Percentiles rank a stretch among this genome's conserved stretches.
These are phyloP conservation scores for Cryptococcus sp. DNA, from an alignment of 1,284 basidiomycete genomes.

Conservation along the genomic window DNA sequence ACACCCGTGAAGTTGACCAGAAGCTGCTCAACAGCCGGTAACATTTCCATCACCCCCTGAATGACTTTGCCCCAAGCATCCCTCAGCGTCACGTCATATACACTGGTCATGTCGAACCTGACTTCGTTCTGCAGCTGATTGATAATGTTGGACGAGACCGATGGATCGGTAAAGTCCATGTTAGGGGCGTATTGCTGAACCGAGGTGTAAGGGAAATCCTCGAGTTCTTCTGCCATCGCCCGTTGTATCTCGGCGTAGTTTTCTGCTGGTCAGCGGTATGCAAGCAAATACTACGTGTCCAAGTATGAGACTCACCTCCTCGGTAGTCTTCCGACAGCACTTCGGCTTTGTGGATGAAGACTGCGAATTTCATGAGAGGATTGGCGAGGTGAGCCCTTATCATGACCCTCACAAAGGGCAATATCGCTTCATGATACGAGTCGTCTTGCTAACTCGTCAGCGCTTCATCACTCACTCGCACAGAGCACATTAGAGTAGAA, in stretches of 20 bases:
- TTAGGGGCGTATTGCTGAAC: conserved; percentile 24
- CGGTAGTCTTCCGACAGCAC: conserved; percentile 87
- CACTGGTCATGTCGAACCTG: conserved; percentile 52
- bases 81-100: conserved; percentile 52
- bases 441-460: conserved; percentile 43
- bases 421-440: conserved; percentile 60
- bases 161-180: conserved; percentile 34
- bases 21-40: conserved; percentile 48
- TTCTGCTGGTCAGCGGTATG: conserved; percentile 53
- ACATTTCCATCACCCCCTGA: conserved; percentile 50
- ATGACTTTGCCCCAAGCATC: conserved; percentile 53
- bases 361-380: conserved; percentile 73
- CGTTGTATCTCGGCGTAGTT: conserved; percentile 82
- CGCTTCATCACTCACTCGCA: too few species aligned
- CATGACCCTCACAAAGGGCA: conserved; percentile 71
- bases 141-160: conserved; percentile 29
- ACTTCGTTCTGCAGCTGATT: conserved; percentile 42
- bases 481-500: neutral
- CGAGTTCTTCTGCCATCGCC: conserved; percentile 71
- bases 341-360: conserved; percentile 96
- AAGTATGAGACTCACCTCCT: conserved; percentile 57
- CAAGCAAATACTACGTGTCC: neutral
- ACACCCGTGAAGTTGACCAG: conserved; percentile 49
- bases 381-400: conserved; percentile 68
- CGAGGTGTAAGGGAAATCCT: conserved; percentile 56